A percentile compares a stretch with the other conserved stretches of the same genome.
These are phyloP conservation scores for Bryoerythrophyllum caledonicum DNA, from an alignment of 225 moss, liverwort and hornwort species.

Conservation along the genomic window DNA sequence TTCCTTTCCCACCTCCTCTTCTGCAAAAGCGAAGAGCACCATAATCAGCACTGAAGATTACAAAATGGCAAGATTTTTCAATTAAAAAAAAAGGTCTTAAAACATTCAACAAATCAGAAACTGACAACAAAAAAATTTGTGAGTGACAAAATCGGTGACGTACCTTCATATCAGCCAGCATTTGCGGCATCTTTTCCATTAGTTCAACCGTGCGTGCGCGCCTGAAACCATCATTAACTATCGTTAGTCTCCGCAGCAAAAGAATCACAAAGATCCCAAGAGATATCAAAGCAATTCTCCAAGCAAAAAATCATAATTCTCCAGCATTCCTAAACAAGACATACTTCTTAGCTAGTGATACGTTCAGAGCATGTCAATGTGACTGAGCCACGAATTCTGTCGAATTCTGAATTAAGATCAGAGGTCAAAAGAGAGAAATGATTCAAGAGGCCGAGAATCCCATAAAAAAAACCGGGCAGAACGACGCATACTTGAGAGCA, in stretches of 20 bases:
- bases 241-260: background rate
- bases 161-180: constrained; percentile 86
- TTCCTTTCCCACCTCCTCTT: constrained; percentile 47
- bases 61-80: background rate
- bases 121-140: background rate
- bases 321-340: background rate
- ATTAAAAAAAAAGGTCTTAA: background rate
- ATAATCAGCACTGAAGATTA: background rate
- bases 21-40: constrained; percentile 26
- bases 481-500: constrained; percentile 61
- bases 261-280: background rate
- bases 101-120: background rate
- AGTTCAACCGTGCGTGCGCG: constrained; percentile 78
- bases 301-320: background rate
- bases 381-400: background rate
- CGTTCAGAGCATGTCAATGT: background rate
- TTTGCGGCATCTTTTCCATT: constrained; percentile 89
- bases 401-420: background rate
- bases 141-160: background rate
- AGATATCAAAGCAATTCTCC: background rate
- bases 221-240: constrained; percentile 38
- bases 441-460: background rate
- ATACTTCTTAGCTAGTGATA: background rate
- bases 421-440: no score
- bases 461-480: background rate